Evolutionary conservation across 1,284 basidiomycete genomes (phyloP), one percentile per base, ranked within the genome.

Genomic region (Apiotrichum siamense): DNA sequence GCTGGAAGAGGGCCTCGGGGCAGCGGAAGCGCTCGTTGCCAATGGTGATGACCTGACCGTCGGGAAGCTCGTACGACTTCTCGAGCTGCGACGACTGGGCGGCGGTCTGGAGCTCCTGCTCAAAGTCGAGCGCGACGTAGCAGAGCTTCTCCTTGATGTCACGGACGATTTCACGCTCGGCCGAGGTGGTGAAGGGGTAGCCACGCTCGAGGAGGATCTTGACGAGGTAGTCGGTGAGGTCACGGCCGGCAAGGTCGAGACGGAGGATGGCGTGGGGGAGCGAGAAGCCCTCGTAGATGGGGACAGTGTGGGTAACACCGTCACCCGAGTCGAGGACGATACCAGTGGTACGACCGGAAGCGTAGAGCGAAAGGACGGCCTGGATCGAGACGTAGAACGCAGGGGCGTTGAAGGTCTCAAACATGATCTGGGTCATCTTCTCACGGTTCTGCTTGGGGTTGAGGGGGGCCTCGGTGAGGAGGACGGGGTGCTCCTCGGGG

Each of bases 81-180:
- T 94, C 91, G 52, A 94, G 77, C 42, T 88, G 85, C 52, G 88
- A 92, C 25, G 88, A 91, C 75, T 91, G 87, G 59, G 88, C 86
- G 39, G 91, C 89, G 38, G 87, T 92, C 78, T 90, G 87, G 66
- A 96, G 81, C 79, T 96, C 92, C 78, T 96, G 87, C 77, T 94
- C 90, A 70, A 94, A 96, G 79, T 96, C 92, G 64, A 94, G 83
- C 35, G 92, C 92, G 66, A 96, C 90, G 77, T 96, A 96, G 79
- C 91, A 94, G 45, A 96, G 84, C 80, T 93, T 94, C 82, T 96
- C 92, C 82, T 96, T 96, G 81, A 96, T 93, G 76, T 96, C 92
- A 68, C 92, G 84, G 69, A 96, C 92, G 58, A 96, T 91, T 83
- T 94, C 91, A 72, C 87, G 84, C 79, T 93, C 90, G 55, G 90